phyloP scores from a whole-genome alignment of 2,329 filamentous ascomycete genomes.

The Cryphonectria naterciae region DNA sequence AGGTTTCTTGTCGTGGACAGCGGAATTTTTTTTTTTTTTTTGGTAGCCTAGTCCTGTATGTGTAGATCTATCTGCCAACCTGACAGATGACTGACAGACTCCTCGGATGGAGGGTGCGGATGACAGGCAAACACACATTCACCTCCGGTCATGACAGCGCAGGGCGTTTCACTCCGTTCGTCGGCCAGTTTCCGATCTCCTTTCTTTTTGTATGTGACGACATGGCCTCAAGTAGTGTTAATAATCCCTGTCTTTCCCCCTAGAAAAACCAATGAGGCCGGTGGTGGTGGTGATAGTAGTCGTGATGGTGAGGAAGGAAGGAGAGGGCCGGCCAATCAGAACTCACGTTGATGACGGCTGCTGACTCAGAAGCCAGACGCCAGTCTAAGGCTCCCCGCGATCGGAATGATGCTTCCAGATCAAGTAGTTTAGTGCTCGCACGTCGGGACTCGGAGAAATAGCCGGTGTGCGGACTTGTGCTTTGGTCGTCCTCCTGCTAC shows the following conservation, averaged over 20 bases:
- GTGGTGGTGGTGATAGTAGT: neutral
- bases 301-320: neutral
- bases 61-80: neutral
- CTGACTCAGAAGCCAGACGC: neutral
- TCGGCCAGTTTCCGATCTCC: neutral
- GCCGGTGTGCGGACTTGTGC: conserved; percentile 1
- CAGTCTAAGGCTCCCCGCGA: neutral
- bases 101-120: too few species aligned
- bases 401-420: neutral
- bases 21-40: too few species aligned
- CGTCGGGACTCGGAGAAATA: neutral
- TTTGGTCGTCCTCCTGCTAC: neutral
- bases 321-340: neutral
- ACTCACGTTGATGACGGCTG: neutral
- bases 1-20: neutral
- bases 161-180: neutral
- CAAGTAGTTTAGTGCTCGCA: too few species aligned
- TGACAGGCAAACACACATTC: too few species aligned
- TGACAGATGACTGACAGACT: neutral
- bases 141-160: neutral
- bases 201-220: neutral
- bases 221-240: neutral
- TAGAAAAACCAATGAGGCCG: neutral
- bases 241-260: neutral
- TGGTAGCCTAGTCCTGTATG: neutral